Base-by-base conservation (phyloP, 805 yeast genomes). In the Suhomyces faveliae region DNA sequence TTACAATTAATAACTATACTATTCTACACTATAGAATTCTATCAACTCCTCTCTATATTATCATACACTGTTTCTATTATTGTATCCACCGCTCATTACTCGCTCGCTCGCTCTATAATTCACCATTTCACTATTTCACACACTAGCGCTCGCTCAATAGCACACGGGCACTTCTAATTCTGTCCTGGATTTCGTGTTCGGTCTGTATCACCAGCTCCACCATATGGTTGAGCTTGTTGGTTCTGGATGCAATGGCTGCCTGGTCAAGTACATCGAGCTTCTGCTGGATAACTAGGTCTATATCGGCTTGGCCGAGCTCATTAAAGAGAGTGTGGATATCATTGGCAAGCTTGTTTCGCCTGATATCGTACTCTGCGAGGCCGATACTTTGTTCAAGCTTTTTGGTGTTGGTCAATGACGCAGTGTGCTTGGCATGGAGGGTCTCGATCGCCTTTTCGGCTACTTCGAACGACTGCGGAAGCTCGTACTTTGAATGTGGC, bases 151-250 rank as follows among this genome's bases (percentile, higher is more conserved):
- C n/a, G n/a, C n/a, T 27, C 15, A 6, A n/a, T 2, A n/a, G 10
- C 12, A 40, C 19, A 22, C 29, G 27, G 42, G 29, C 29, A 7
- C 9, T 12, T 25, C 43, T 24, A 20, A 42, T 42, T 33, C 25
- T 12, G 12, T 43, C 46, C 35, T 43, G 27, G 17, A 43, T 35
- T 4, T 19, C 19, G 5, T 21, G 38, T 19, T 44, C 51, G 3
- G 25, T 27, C 12, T 12, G 39, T 5, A 35, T 13, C 19, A 48
- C 17, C 7, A 47, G 50, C 24, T 67, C 70, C 11, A 64, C 69
- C 40, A 58, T 21, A 9, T 48, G 53, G 35, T 63, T 61, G 24
- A 68, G 55, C 15, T 49, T 45, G 12, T 52, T 50, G 5, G 60
- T 51, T 9, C 67, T 55, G 17, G 42, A 19, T 9, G 53, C 58